Evolutionary conservation across 2,329 filamentous ascomycete species (phyloP), one percentile per base, ranked within the genome.

Genomic region (Monosporascus cannonballus): DNA sequence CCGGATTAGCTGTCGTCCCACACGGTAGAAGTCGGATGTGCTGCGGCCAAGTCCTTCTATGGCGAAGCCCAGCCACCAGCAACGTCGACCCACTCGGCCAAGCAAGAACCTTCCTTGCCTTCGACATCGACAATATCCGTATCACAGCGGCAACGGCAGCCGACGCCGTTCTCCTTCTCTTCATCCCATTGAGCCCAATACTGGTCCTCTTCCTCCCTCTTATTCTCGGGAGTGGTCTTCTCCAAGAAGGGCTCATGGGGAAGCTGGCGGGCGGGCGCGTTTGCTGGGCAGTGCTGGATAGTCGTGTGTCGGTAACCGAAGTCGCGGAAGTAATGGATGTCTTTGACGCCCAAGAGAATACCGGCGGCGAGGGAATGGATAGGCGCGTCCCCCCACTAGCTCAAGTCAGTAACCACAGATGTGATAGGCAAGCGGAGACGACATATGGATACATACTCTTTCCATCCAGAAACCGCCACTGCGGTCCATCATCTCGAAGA

Each of bases 391-490:
- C 94, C 94, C 94, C 94, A 99, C 90, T 96, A 64, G 8, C 14
- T n/a, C 36, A 41, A 46, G 61, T 77, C 63, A 78, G 72, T 63
- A 65, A 54, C 50, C 25, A 36, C 48, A 3, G 9, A 27, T n/a
- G 22, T 25, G 9, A 27, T 11, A 24, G 50, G 24, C 49, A 41
- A 36, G 24, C 46, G 6, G 9, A n/a, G 42, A 52, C 48, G 50
- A n/a, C 18, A 27, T 2, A n/a, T 6, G 20, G 20, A 6, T 27
- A 69, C 72, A 61, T 83, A 96, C 92, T 71, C 94, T 80, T 76
- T 99, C 94, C 85, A 95, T 96, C 94, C 94, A 99, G 74, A 99
- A 99, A 47, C 94, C 94, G 59, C 94, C 94, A 68, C 92, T 96
- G 57, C 86, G 86, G 69, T 99, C 94, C 93, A 99, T 96, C 87